Base-by-base conservation (phyloP, 192 early-diverging fungal species). In the Geranomyces variabilis region DNA sequence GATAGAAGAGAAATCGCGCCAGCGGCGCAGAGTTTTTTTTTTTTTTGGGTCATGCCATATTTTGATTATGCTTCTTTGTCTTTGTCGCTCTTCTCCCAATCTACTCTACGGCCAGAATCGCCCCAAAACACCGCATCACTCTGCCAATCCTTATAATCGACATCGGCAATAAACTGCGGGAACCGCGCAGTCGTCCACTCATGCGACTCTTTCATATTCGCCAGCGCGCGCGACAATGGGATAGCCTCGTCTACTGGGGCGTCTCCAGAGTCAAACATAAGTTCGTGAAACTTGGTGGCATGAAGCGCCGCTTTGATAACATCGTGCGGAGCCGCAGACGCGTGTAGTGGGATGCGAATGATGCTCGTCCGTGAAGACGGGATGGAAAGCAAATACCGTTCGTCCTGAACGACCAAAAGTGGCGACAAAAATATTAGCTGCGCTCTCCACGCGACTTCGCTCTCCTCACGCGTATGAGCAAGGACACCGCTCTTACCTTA, bases 241-340 rank as follows among this genome's bases (percentile, higher is more conserved):
- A 62, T 51, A 41, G 29, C 47, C 24, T 41, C 36, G 36, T 3
- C 10, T 33, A 26, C 30, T 60, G 7, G 17, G 58, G 19, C n/a
- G 63, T 6, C n/a, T n/a, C n/a, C n/a, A n/a, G 43, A 45, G 29
- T 41, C 44, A 36, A 64, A 64, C 5, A 72, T 47, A 7, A 53
- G 24, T 19, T 62, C 13, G 62, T 72, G 62, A 51, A 72, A 45
- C 15, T 19, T n/a, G 0, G 70, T 53, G 26, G 86, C 75, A 73
- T 90, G 86, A 13, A 91, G 66, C 47, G 89, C 77, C 9, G 86
- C 79, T 69, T 82, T 84, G 28, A 89, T 83, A 1, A 89, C 79
- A 74, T 91, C 90, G 41, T 82, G 77, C 15, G 80, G 70, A 12
- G 71, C 66, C 9, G 83, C 86, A 66, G 83, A 77, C 9, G 84